Evolutionary conservation across 345 rosid species (phyloP).

Genomic region (Kernera saxatilis): DNA sequence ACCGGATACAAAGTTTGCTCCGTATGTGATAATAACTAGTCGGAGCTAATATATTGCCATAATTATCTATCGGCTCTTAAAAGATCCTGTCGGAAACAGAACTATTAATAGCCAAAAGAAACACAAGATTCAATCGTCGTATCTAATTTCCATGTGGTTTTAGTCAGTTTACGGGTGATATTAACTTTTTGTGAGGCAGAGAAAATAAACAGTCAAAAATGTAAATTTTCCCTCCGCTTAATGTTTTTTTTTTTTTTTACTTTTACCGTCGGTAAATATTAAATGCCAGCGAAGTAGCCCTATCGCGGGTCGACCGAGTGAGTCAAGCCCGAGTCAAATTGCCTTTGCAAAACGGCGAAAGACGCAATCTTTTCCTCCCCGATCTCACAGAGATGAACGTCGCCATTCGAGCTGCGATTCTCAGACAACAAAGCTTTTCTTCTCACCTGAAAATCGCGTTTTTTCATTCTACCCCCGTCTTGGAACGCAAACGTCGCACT

Average conservation of each 20-base stretch:
- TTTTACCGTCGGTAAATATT: constrained; percentile 1
- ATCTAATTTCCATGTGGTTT: constrained; percentile 8
- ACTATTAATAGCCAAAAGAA: neutral
- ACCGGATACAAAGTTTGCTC: no score
- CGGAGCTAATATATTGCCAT: no score
- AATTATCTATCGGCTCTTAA: no score
- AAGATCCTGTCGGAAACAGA: neutral
- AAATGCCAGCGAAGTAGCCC: neutral
- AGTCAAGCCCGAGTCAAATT: constrained; percentile 31
- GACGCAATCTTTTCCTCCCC: neutral
- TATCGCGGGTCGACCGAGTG: constrained; percentile 6
- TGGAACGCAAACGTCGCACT: constrained; percentile 53
- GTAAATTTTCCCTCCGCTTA: neutral
- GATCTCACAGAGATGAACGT: constrained; percentile 36
- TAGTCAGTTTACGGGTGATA: constrained; percentile 1
- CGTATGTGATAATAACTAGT: no score
- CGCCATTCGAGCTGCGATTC: constrained; percentile 39
- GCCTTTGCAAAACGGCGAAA: constrained; percentile 4
- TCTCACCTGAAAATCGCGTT: constrained; percentile 30
- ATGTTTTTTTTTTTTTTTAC: neutral
- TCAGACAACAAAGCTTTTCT: constrained; percentile 24
- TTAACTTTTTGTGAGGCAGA: constrained; percentile 4
- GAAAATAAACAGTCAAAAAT: neutral
- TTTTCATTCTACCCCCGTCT: constrained; percentile 61
- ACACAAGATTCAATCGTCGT: neutral